Conservation (phyloP, 768 basidiomycete species). For the Boletus vinaceobasis region DNA sequence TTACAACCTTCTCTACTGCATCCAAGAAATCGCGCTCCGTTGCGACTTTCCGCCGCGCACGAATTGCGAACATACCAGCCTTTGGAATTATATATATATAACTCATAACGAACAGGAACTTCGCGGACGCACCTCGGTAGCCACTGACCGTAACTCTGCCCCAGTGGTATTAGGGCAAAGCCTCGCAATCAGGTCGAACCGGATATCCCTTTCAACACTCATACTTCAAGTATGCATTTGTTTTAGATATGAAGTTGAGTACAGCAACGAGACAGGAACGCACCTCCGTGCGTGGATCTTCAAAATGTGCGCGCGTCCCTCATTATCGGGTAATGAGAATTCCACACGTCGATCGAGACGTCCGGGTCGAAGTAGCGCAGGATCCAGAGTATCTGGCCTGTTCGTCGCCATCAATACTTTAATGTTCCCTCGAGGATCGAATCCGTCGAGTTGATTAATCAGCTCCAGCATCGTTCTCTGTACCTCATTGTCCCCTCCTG, state of each 20-base stretch:
- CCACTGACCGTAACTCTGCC: constrained; percentile 95
- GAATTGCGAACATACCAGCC: constrained; percentile 99
- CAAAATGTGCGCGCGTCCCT: constrained; percentile 94
- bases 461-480: constrained; percentile 99
- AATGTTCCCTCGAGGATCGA: constrained; percentile 98
- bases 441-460: constrained; percentile 98
- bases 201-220: constrained; percentile 96
- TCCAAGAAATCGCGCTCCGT: constrained; percentile 97
- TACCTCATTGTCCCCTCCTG: constrained; percentile 98
- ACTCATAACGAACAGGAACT: constrained; percentile 45
- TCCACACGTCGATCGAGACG: constrained; percentile 97
- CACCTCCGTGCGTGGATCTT: constrained; percentile 95
- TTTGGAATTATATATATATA: constrained; percentile 69
- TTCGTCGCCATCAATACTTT: constrained; percentile 99
- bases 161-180: constrained; percentile 98
- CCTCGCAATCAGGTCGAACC: constrained; percentile 95
- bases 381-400: constrained; percentile 98
- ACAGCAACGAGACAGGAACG: constrained; percentile 13
- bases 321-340: constrained; percentile 91
- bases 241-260: neutral
- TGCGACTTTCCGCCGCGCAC: constrained; percentile 92
- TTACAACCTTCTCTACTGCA: constrained; percentile 96
- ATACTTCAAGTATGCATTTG: constrained; percentile 52
- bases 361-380: constrained; percentile 92
- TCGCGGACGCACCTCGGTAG: constrained; percentile 71